Base-by-base conservation (phyloP, 345 rosid genomes). In the Barbarea vulgaris region DNA sequence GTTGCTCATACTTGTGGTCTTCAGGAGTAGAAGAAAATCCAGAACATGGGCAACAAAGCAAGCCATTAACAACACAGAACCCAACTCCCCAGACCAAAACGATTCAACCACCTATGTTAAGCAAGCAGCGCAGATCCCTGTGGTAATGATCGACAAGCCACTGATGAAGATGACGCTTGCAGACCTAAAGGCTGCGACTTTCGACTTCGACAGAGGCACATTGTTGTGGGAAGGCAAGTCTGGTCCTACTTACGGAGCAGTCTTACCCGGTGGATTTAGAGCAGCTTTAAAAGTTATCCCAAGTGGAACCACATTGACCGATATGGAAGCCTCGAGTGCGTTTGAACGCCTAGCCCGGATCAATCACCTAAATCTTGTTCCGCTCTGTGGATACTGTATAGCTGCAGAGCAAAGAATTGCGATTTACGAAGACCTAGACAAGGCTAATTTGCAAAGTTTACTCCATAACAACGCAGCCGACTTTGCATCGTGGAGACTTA, bases 101-200 rank as follows among this genome's bases (percentile, higher is more conserved):
- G 98, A 89, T 82, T 87, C 96, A 10, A 87, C 89, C 7, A 87
- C 89, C 3, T 86, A 88, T 80, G 87, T 88, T 25, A 62, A 62
- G 50, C 67, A 62, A 24, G 67, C 67, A 9, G 9, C 67, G 8
- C 67, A 62, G 18, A 41, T 62, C 46, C 81, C 85, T 3, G 96
- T 89, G 17, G 89, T 91, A 56, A 86, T 93, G 44, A 87, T 93
- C 28, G 98, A 89, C 85, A 93, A 93, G 67, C 98, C 98, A 22
- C 75, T 93, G 78, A 67, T 91, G 81, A 86, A 86, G 66, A 73
- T 91, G 77, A 89, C 97, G 18, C 85, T 93, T 70, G 96, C 92
- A 15, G 94, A 93, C 84, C 94, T 93, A 78, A 79, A 88, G 74
- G 77, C 86, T 59, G 97, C 97, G 13, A 93, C 97, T 18, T 86